Evolutionary conservation across 305 asterid genomes (phyloP), one percentile per base, ranked within the genome.

Genomic region (Fraxinus greggii): DNA sequence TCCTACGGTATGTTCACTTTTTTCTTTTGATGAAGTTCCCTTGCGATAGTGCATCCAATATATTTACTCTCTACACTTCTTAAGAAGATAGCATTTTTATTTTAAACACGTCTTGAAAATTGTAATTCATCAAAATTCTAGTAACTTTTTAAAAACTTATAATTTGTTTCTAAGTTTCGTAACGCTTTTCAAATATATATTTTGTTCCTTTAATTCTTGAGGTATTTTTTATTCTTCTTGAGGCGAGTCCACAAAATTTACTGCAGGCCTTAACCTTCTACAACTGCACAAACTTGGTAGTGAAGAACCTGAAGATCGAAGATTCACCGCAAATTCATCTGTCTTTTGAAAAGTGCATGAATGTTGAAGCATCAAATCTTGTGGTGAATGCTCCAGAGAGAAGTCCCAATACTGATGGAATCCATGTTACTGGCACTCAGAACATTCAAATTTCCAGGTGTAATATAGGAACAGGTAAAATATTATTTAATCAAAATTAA

Each of bases 371-470:
- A 33, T 88, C 93, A 4, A 87, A 90, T 29, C 84, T 92, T 13
- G 78, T 23, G 12, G 92, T 95, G 77, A 87, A 19, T 13, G 72
- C 97, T 33, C 98, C 98, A 0, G 90, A 70, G 79, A 69, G 63
- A 10, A 92, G 96, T 73, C 98, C 98, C 15, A 95, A 95, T 65
- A 95, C 98, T 2, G 98, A 95, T 79, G 98, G 98, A 65, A 93
- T 95, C 24, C 98, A 95, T 84, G 81, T 94, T 24, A 77, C 93
- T 0, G 54, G n/a, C 19, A 89, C 96, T 15, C 86, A 85, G 85
- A 86, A 90, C 79, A 89, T 95, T 40, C 80, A 83, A 32, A 87
- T 95, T 17, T 90, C 91, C 7, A 59, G 40, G 82, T 83, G 86
- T 78, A 85, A 42, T 6, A 93, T 95, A 7, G 92, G 72, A 88